These are phyloP conservation scores for Gaultheria prostrata DNA, from an alignment of 148 eudicot genomes.

Conservation along the genomic window DNA sequence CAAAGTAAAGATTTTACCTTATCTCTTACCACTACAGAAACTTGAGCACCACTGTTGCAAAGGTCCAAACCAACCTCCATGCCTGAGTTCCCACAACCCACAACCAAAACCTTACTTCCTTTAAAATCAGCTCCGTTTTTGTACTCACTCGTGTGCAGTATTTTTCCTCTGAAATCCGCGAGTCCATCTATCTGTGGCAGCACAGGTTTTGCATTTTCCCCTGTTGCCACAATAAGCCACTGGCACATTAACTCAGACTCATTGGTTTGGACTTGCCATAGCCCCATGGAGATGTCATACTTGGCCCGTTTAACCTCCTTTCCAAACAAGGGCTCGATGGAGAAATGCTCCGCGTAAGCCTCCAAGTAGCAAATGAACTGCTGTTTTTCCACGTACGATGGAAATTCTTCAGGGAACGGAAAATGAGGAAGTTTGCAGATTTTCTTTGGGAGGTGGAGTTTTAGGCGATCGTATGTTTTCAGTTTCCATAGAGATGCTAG, in stretches of 20 bases:
- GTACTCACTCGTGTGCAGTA: conserved; percentile 27
- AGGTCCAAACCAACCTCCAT: conserved; percentile 30
- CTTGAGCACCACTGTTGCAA: conserved; percentile 24
- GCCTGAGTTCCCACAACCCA: conserved; percentile 36
- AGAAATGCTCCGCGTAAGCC: conserved; percentile 26
- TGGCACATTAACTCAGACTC: conserved; percentile 17
- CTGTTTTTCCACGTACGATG: conserved; percentile 21
- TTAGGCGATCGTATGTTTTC: conserved; percentile 27
- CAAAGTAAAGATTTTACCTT: conserved; percentile 13
- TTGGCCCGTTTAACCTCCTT: conserved; percentile 20
- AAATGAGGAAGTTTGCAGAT: conserved; percentile 23
- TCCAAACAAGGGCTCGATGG: conserved; percentile 19
- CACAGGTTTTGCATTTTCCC: conserved; percentile 27
- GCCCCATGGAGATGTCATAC: conserved; percentile 13
- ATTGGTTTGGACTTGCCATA: conserved; percentile 18
- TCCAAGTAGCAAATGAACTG: conserved; percentile 29
- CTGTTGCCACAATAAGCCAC: conserved; percentile 31
- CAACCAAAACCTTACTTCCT: conserved; percentile 29
- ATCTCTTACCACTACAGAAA: conserved; percentile 28
- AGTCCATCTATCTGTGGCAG: conserved; percentile 25
- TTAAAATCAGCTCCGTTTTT: conserved; percentile 21
- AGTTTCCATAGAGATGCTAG: conserved; percentile 27
- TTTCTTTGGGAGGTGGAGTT: conserved; percentile 26
- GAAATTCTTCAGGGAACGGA: conserved; percentile 21
- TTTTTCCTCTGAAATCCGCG: conserved; percentile 14